A percentile compares a stretch with the other conserved stretches of the same genome.
These are phyloP conservation scores for Aspergillus incahuasiensis DNA, from an alignment of 495 filamentous ascomycete genomes.

Conservation along the genomic window DNA sequence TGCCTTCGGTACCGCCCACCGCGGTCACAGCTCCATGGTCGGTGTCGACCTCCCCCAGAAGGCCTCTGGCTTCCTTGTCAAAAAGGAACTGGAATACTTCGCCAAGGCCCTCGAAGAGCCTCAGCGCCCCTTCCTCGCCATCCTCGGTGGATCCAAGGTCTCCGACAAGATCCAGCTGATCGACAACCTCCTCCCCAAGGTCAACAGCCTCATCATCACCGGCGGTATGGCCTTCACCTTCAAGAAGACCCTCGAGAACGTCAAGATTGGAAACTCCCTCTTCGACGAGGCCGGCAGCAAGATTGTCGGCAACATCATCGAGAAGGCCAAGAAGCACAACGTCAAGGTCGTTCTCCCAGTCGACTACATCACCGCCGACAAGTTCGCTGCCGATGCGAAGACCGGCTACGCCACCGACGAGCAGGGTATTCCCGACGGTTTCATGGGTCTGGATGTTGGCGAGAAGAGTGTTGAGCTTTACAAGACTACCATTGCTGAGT, in stretches of 20 bases:
- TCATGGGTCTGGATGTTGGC: conserved; percentile 95
- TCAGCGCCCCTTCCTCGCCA: conserved; percentile 94
- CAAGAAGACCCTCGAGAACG: conserved; percentile 92
- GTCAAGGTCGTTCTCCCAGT: conserved; percentile 92
- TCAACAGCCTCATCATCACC: conserved; percentile 93
- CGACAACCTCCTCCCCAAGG: conserved; percentile 96
- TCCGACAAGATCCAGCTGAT: conserved; percentile 99
- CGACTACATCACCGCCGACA: conserved; percentile 94
- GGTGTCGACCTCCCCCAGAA: conserved; percentile 92
- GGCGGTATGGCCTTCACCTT: conserved; percentile 99
- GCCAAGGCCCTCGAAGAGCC: conserved; percentile 92
- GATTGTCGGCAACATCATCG: conserved; percentile 79
- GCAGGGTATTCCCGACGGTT: conserved; percentile 89
- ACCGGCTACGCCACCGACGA: conserved; percentile 79
- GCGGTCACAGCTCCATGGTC: conserved; percentile 98
- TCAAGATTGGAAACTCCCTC: conserved; percentile 85
- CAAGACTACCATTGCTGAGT: conserved; percentile 74
- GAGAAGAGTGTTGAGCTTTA: conserved; percentile 79
- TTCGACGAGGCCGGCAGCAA: conserved; percentile 95
- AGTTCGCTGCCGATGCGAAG: conserved; percentile 82
- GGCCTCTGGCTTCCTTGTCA: conserved; percentile 96
- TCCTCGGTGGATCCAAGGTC: conserved; percentile 96
- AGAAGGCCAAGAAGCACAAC: conserved; percentile 94
- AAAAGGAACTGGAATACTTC: conserved; percentile 99
- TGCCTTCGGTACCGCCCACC: conserved; percentile 97